A percentile compares a stretch with the other conserved stretches of the same genome.
Evolutionary conservation across 306 rosid species (phyloP).

Genomic region (Canavalia gladiata): DNA sequence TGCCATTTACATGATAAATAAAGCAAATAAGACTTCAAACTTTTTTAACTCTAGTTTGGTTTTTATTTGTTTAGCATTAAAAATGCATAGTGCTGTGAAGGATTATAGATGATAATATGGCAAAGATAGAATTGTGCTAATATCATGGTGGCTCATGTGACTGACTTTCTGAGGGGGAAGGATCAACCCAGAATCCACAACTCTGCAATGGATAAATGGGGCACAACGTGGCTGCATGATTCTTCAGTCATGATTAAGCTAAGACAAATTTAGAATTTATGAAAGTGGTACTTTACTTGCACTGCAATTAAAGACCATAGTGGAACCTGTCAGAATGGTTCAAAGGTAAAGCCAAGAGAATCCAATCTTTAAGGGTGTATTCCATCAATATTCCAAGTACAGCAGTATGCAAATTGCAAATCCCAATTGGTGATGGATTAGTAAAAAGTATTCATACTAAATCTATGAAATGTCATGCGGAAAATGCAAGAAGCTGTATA

Average conservation of each 20-base stretch:
- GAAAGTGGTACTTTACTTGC: constrained; percentile 48
- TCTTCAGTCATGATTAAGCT: constrained; percentile 5
- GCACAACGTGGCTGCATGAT: constrained; percentile 50
- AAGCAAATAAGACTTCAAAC: constrained; percentile 16
- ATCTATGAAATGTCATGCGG: background rate
- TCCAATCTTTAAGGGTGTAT: constrained; percentile 22
- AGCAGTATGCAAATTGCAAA: background rate
- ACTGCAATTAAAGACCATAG: constrained; percentile 53
- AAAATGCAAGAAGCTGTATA: background rate
- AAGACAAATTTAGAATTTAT: constrained; percentile 53
- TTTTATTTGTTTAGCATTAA: background rate
- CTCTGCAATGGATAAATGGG: constrained; percentile 29
- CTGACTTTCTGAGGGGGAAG: background rate
- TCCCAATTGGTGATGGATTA: background rate
- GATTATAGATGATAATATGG: background rate
- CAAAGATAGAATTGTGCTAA: background rate
- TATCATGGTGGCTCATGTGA: too few relatives aligned
- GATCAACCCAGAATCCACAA: constrained; percentile 6
- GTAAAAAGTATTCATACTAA: constrained; percentile 7
- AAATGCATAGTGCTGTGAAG: background rate
- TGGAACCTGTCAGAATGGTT: constrained; percentile 44
- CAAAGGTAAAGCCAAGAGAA: constrained; percentile 43
- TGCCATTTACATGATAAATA: background rate
- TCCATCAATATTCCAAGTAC: background rate
- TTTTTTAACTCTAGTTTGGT: background rate